A percentile compares a stretch with the other conserved stretches of the same genome.
Evolutionary conservation across 306 rosid species (phyloP).

Genomic region (Casuarina cunninghamiana): DNA sequence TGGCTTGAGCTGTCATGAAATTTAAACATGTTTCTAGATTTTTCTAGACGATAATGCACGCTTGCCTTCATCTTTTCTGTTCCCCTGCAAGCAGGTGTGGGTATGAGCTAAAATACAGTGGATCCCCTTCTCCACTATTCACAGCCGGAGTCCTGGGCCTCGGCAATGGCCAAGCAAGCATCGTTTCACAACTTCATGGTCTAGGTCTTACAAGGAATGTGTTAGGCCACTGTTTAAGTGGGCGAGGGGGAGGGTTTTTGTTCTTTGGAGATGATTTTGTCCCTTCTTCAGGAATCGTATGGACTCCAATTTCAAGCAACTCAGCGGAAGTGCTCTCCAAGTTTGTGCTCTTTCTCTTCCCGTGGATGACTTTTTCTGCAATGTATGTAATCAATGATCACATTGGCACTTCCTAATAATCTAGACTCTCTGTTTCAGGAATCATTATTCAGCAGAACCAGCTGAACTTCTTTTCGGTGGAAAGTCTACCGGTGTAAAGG

Average conservation of each 20-base stretch:
- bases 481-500: constrained; percentile 47
- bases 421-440: constrained; percentile 40
- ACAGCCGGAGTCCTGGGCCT: constrained; percentile 83
- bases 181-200: constrained; percentile 57
- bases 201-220: constrained; percentile 45
- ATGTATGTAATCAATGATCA: constrained; percentile 13
- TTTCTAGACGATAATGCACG: not conserved
- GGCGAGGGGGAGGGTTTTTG: constrained; percentile 67
- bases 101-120: constrained; percentile 45
- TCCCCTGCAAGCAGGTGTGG: constrained; percentile 60
- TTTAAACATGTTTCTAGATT: not conserved
- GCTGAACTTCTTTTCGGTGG: constrained; percentile 58
- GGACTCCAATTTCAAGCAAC: constrained; percentile 51
- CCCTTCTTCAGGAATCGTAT: constrained; percentile 52
- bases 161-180: constrained; percentile 53
- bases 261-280: constrained; percentile 62
- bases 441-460: constrained; percentile 65
- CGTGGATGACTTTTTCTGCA: not conserved
- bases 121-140: constrained; percentile 36
- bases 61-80: not conserved
- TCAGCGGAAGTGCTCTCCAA: constrained; percentile 43
- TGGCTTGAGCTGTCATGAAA: not conserved
- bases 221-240: constrained; percentile 70
- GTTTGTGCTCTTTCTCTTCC: constrained; percentile 13
- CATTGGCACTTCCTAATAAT: constrained; percentile 8